Evolutionary conservation across 441 rosid genomes (phyloP).

Genomic region (Syzygium malaccense): DNA sequence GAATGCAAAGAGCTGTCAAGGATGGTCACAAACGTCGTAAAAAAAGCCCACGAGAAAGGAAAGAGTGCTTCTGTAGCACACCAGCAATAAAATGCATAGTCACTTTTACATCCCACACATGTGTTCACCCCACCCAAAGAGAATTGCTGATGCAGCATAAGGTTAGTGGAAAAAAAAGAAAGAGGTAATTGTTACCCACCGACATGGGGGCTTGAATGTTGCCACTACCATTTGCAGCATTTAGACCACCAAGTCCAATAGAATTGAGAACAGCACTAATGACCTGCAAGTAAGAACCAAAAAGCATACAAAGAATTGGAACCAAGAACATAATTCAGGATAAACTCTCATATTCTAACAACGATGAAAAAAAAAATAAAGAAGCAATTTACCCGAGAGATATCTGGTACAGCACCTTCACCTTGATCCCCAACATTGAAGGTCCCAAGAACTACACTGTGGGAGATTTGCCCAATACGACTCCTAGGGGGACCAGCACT

Average conservation of each 20-base stretch:
- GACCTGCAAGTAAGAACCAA: slow-evolving; percentile 40
- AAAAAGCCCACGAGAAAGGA: not conserved
- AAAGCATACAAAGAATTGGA: not conserved
- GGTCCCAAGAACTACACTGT: slow-evolving; percentile 82
- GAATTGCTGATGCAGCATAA: not conserved
- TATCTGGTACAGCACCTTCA: slow-evolving; percentile 62
- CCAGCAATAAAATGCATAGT: not conserved
- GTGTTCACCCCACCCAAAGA: not conserved
- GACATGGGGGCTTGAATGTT: slow-evolving; percentile 31
- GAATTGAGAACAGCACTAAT: slow-evolving; percentile 88
- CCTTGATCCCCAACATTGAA: slow-evolving; percentile 83
- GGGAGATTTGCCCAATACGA: slow-evolving; percentile 72
- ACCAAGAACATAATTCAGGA: not conserved
- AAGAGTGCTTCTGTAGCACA: not conserved
- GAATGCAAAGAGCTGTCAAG: not conserved
- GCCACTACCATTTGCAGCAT: slow-evolving; percentile 26
- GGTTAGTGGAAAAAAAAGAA: not conserved
- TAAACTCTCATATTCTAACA: not conserved
- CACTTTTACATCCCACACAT: not conserved
- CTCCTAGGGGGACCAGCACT: slow-evolving; percentile 42
- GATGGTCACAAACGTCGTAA: not conserved
- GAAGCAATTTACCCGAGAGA: slow-evolving; percentile 43
- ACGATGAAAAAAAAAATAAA: not conserved
- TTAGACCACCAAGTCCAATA: slow-evolving; percentile 64
- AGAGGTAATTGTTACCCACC: slow-evolving; percentile 26